These are phyloP conservation scores for Isoetes engelmannii DNA, from an alignment of 83 land plant genomes.

Conservation along the genomic window DNA sequence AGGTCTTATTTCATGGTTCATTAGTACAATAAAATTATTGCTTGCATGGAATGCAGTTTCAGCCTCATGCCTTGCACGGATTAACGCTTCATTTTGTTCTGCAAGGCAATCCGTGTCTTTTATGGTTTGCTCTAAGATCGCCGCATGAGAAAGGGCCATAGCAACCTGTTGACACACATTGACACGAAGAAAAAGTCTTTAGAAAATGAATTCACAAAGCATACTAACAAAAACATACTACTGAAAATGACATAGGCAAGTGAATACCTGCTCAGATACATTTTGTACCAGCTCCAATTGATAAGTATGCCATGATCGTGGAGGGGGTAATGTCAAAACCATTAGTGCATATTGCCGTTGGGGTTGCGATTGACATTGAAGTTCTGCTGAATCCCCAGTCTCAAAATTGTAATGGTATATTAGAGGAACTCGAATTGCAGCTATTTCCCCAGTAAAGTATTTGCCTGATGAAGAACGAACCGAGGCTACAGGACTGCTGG, in stretches of 20 bases:
- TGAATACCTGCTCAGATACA: constrained; percentile 1
- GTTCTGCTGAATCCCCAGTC: constrained; percentile 73
- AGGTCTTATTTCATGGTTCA: constrained; percentile 83
- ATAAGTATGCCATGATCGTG: constrained; percentile 78
- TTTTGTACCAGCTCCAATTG: constrained; percentile 62
- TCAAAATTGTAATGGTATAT: constrained; percentile 64
- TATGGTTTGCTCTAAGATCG: constrained; percentile 82
- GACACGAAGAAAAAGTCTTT: constrained; percentile 1
- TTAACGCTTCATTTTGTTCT: constrained; percentile 66
- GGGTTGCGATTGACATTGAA: constrained; percentile 11
- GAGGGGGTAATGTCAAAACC: constrained; percentile 80
- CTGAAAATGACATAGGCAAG: too few species aligned
- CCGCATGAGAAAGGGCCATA: constrained; percentile 97
- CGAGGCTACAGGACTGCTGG: constrained; percentile 66
- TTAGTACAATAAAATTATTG: constrained; percentile 67
- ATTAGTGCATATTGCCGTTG: constrained; percentile 72
- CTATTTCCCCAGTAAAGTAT: constrained; percentile 65
- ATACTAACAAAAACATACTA: not conserved
- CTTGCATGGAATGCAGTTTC: constrained; percentile 81
- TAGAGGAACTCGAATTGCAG: constrained; percentile 85
- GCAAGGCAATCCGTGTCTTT: constrained; percentile 54
- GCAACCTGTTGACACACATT: constrained; percentile 50
- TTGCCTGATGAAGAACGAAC: constrained; percentile 47
- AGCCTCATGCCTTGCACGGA: constrained; percentile 52
- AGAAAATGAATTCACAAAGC: not conserved